Conservation (phyloP, 164 flowering plant species). For the Tinospora cordifolia region DNA sequence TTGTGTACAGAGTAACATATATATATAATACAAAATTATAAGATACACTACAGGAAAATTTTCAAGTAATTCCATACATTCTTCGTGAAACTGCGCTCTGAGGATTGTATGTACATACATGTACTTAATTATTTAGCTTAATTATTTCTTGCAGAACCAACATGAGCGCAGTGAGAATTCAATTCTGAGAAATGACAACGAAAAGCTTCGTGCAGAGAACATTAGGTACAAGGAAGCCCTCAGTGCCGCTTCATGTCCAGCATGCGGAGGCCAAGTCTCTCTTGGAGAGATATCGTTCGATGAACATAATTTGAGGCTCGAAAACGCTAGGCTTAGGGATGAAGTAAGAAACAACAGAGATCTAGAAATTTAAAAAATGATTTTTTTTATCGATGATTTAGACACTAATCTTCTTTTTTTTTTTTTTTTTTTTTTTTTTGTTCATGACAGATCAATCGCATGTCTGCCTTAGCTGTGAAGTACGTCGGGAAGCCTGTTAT, state of each 20-base stretch:
- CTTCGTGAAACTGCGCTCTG: too few species aligned
- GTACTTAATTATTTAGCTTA: not conserved
- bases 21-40: too few species aligned
- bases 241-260: slow-evolving; percentile 63
- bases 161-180: slow-evolving; percentile 76
- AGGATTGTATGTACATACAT: too few species aligned
- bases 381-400: not conserved
- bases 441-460: slow-evolving; percentile 60
- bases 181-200: slow-evolving; percentile 63
- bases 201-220: slow-evolving; percentile 76
- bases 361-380: not conserved
- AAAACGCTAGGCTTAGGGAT: slow-evolving; percentile 74
- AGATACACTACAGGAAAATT: too few species aligned
- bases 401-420: not conserved
- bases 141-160: slow-evolving; percentile 46
- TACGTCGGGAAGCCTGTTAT: slow-evolving; percentile 72
- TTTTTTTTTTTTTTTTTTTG: not conserved
- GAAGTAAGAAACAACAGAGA: slow-evolving; percentile 34
- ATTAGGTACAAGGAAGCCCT: slow-evolving; percentile 77
- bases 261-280: slow-evolving; percentile 83
- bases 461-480: slow-evolving; percentile 79
- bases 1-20: too few species aligned
- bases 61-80: too few species aligned
- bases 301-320: slow-evolving; percentile 80
- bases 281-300: slow-evolving; percentile 91